Percentiles rank a stretch among this genome's conserved stretches.
phyloP scores from a whole-genome alignment of 257 asterid species.

The Nicotiana obtusifolia region DNA sequence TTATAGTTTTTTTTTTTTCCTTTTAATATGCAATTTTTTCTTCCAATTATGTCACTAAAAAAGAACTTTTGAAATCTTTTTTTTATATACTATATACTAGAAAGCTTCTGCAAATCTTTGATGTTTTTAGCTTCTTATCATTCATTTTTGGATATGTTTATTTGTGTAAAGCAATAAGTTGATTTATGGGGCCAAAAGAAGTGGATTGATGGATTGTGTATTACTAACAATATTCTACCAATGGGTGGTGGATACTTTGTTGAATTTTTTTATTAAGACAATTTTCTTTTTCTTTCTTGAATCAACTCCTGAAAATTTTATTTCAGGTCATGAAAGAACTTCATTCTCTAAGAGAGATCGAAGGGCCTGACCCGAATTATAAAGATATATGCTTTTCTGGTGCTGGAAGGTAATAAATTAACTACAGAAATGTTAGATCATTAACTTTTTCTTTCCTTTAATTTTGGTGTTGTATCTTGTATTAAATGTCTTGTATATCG shows the following conservation, averaged over 20 bases:
- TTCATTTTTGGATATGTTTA: neutral
- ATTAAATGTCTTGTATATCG: slow-evolving; percentile 25
- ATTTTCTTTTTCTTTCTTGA: neutral
- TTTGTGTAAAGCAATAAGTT: neutral
- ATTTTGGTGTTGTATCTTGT: slow-evolving; percentile 20
- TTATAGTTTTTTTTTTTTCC: neutral
- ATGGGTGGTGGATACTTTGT: neutral
- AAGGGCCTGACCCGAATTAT: slow-evolving; percentile 83
- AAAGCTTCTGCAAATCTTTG: slow-evolving; percentile 17
- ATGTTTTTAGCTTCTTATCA: neutral
- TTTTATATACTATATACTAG: neutral
- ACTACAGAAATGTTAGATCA: neutral
- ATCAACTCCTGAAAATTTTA: neutral
- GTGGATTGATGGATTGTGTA: neutral
- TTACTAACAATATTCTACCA: neutral
- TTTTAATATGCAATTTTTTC: neutral
- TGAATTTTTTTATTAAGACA: neutral
- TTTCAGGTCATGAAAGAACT: slow-evolving; percentile 56
- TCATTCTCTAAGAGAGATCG: slow-evolving; percentile 56
- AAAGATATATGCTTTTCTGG: slow-evolving; percentile 89
- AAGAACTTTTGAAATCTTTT: neutral
- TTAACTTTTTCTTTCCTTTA: neutral
- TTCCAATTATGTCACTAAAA: neutral
- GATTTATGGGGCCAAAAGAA: neutral
- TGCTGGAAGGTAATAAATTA: slow-evolving; percentile 70